Evolutionary conservation across 352 stramenopile genomes (phyloP), one percentile per base, ranked within the genome.

Genomic region (Pythium monospermum): DNA sequence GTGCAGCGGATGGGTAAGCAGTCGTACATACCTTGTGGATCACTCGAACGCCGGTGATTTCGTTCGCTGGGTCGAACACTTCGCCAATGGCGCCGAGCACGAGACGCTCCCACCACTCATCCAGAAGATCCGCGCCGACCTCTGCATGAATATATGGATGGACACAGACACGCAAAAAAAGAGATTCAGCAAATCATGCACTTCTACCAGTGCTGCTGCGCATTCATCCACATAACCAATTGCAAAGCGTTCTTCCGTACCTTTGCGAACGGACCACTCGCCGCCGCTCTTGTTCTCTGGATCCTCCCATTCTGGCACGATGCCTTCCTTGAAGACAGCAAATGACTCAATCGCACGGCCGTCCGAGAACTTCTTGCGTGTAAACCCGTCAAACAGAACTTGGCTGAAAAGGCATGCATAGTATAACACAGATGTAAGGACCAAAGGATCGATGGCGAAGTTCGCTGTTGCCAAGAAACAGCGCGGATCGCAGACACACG

Each of bases 341-440:
- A 98, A 97, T 50, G 94, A 94, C 66, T 98, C 91, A 49, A 98
- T 83, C 27, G 85, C 86, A 43, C 91, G 90, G 33, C 48, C 48
- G 51, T 94, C 78, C n/a, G 77, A 71, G 37, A 98, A 87, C 64
- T 94, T 91, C 71, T 97, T 97, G 40, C 79, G 76, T 35, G 70
- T 83, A 49, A 87, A 87, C 30, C 82, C 82, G 49, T 93, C 82
- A 50, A 88, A 88, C 21, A 93, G 65, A 53, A 87, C 79, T 47
- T 91, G 73, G 43, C 79, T 90, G 48, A 21, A 38, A 15, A 0
- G 0, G 32, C 33, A 27, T 25, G 11, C 28, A 6, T 36, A n/a
- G 15, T 8, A 18, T 2, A 15, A 45, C 22, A 15, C 38, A 31
- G 22, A 18, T n/a, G n/a, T n/a, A n/a, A n/a, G n/a, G n/a, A n/a